Percentiles rank a stretch among this genome's conserved stretches.
Conservation (phyloP, 345 rosid genomes). For the Laguncularia racemosa region DNA sequence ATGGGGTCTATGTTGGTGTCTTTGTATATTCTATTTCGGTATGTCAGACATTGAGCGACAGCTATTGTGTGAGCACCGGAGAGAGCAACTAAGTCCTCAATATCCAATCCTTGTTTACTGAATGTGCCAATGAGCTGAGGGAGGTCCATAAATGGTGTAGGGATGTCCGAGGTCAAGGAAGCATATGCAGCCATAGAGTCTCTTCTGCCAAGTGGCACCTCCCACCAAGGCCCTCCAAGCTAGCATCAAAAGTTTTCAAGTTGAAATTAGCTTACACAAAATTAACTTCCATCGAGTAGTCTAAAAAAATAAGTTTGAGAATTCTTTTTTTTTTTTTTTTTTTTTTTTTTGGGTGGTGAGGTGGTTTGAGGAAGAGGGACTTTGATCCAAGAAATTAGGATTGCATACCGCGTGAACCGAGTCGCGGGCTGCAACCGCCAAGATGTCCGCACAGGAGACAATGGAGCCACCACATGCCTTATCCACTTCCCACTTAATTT, state of each 20-base stretch:
- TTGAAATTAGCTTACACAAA: no score
- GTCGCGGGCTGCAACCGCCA: slow-evolving; percentile 56
- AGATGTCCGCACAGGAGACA: slow-evolving; percentile 66
- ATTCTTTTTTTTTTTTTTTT: no score
- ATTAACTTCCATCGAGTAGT: no score
- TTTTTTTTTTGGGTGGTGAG: no score
- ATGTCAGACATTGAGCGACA: slow-evolving; percentile 18
- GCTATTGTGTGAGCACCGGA: slow-evolving; percentile 55
- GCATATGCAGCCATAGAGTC: slow-evolving; percentile 32
- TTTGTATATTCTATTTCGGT: slow-evolving; percentile 24
- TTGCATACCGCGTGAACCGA: slow-evolving; percentile 43
- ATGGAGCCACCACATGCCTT: slow-evolving; percentile 33
- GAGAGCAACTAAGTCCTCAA: slow-evolving; percentile 38
- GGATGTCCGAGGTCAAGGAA: slow-evolving; percentile 20
- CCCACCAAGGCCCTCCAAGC: slow-evolving; percentile 49
- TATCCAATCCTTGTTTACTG: slow-evolving; percentile 34
- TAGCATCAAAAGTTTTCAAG: not conserved
- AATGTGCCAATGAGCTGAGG: slow-evolving; percentile 25
- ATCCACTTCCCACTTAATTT: slow-evolving; percentile 49
- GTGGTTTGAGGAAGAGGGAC: no score
- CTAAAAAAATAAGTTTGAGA: no score
- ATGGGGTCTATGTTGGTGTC: slow-evolving; percentile 22
- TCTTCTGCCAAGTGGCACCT: slow-evolving; percentile 33
- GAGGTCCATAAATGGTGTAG: slow-evolving; percentile 36
- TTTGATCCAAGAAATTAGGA: no score